These are phyloP conservation scores for Lipomyces kockii DNA, from an alignment of 805 yeast genomes.

Conservation along the genomic window DNA sequence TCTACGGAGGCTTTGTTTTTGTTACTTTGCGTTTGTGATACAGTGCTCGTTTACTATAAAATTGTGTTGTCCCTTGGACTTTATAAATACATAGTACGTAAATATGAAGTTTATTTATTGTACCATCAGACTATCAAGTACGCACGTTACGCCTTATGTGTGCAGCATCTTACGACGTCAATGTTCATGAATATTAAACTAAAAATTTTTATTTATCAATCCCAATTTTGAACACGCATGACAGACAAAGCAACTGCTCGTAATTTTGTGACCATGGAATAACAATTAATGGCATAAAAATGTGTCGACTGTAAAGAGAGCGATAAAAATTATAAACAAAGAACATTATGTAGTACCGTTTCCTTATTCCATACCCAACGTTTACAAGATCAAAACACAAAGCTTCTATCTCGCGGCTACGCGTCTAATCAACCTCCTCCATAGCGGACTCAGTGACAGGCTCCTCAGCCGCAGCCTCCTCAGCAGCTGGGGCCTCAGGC, in stretches of 20 bases:
- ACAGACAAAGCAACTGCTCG: neutral
- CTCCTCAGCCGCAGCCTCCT: constrained; percentile 57
- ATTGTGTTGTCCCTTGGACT: neutral
- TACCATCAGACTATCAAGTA: too few relatives aligned
- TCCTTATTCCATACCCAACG: constrained; percentile 1
- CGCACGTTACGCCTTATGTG: too few relatives aligned
- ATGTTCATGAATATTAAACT: neutral
- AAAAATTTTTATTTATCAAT: neutral
- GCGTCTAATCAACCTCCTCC: constrained; percentile 96
- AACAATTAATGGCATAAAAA: neutral
- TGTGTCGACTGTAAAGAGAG: neutral
- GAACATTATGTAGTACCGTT: neutral
- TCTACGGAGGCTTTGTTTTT: neutral
- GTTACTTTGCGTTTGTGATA: neutral
- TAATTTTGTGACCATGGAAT: neutral
- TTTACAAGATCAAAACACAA: neutral
- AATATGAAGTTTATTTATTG: too few relatives aligned
- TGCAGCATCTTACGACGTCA: neutral
- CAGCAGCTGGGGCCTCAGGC: constrained; percentile 47
- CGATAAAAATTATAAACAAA: neutral
- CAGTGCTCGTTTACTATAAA: neutral
- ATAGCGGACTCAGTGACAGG: constrained; percentile 89
- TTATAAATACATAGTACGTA: neutral
- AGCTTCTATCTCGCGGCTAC: neutral
- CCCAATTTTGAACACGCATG: neutral